Conservation (phyloP, 441 rosid species). For the Theobroma grandiflorum region DNA sequence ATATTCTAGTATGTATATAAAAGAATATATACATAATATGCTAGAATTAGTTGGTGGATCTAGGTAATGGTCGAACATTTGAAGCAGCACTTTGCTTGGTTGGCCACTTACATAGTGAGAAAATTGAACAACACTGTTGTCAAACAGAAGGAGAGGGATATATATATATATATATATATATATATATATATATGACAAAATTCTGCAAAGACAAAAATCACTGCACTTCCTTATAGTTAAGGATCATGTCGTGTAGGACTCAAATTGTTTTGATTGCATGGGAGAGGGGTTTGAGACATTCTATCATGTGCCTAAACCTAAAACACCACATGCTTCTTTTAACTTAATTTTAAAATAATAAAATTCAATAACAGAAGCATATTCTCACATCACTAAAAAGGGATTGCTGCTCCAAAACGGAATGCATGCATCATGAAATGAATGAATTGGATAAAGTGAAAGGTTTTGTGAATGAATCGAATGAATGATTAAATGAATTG, state of each 20-base stretch:
- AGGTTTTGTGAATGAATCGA: background rate
- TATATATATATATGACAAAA: background rate
- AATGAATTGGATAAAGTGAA: constrained; percentile 35
- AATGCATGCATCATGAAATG: constrained; percentile 45
- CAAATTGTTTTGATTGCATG: constrained; percentile 25
- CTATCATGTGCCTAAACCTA: constrained; percentile 39
- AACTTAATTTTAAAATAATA: background rate
- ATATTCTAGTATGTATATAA: background rate
- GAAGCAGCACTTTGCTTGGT: background rate
- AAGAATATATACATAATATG: too few species aligned
- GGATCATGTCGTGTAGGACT: constrained; percentile 51
- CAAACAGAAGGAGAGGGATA: background rate
- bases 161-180: background rate
- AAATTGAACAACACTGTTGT: background rate
- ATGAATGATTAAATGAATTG: background rate
- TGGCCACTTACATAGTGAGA: background rate
- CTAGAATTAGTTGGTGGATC: background rate
- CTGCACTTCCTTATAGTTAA: constrained; percentile 6
- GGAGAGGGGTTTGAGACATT: background rate
- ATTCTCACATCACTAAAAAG: constrained; percentile 11
- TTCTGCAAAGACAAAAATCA: background rate
- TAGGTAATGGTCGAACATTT: background rate
- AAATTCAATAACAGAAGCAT: background rate
- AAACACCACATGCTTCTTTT: constrained; percentile 33
- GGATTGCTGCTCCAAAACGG: constrained; percentile 44